These are phyloP conservation scores for Henckelia pumila DNA, from an alignment of 257 asterid genomes.

Conservation along the genomic window DNA sequence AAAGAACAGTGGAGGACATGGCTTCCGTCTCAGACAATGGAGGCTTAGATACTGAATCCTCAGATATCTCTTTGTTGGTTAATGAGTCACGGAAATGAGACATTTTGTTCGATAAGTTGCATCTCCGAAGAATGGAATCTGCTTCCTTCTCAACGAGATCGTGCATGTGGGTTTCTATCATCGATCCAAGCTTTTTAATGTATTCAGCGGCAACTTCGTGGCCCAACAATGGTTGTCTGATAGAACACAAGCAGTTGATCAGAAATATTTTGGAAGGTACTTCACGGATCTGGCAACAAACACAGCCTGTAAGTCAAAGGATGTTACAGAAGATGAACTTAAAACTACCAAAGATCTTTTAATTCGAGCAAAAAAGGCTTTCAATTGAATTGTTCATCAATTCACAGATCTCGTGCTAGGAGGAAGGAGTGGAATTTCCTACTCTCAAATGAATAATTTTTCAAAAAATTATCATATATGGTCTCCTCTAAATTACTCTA, in stretches of 20 bases:
- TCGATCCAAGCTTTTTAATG: constrained; percentile 65
- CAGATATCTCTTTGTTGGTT: constrained; percentile 26
- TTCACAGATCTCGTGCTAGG: neutral
- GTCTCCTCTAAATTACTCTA: neutral
- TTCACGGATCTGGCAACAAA: constrained; percentile 66
- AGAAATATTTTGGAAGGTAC: constrained; percentile 85
- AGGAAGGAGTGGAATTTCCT: neutral
- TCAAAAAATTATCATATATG: too few relatives aligned
- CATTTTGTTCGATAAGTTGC: constrained; percentile 81
- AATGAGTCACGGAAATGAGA: constrained; percentile 46
- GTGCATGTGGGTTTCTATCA: constrained; percentile 68
- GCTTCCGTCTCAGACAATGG: constrained; percentile 75
- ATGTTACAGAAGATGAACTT: neutral
- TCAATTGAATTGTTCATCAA: neutral
- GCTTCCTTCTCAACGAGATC: constrained; percentile 84
- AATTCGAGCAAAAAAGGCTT: neutral
- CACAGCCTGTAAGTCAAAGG: constrained; percentile 16
- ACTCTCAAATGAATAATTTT: neutral
- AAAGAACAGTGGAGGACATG: constrained; percentile 61
- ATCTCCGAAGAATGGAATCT: constrained; percentile 57
- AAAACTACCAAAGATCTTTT: neutral
- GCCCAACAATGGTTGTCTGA: constrained; percentile 75
- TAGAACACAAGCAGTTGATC: constrained; percentile 89
- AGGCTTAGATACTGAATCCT: constrained; percentile 28
- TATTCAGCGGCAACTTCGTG: constrained; percentile 76